Base-by-base conservation (phyloP, 495 filamentous ascomycete genomes). In the Penicillium cataractarum region DNA sequence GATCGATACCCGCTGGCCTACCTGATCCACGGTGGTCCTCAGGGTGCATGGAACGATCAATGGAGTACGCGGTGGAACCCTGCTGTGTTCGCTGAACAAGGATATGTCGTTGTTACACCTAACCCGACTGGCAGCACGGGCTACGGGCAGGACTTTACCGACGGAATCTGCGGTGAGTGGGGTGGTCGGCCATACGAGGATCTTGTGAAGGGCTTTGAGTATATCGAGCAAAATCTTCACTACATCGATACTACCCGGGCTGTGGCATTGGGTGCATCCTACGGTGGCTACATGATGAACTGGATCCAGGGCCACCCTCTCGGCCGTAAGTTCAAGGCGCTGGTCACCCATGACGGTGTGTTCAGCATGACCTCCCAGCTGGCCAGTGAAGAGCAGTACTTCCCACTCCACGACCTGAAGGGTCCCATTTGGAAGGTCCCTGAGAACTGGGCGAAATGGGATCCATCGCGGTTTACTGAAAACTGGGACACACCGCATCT, bases 11-110 rank as follows among this genome's bases (percentile, higher is more conserved):
- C 92, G 0, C 76, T 97, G 33, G 87, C 88, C 2, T 92, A 92
- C 64, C 69, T 96, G 40, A 90, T 97, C 52, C 93, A 97, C 64
- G 93, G 93, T 54, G 93, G 93, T 0, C 93, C 93, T 0, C 92
- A 97, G 70, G 89, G 90, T 7, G 88, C 90, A 1, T 96, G 92
- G 92, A 83, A 80, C 6, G 91, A 96, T 69, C 77, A 84, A 31
- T 97, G 93, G 93, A 89, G 84, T 61, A 96, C 90, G 1, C 81
- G 93, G 17, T 97, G 93, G 93, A 97, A 97, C 63, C 92, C 91
- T 0, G 92, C 91, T 7, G 83, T 96, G 5, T 96, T 94, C 70
- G 92, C 93, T 4, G 93, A 97, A 72, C 91, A 96, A 70, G 93
- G 93, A 13, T 97, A 96, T 63, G 86, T 97, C 13, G 91, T 92